Base-by-base conservation (phyloP, 306 rosid genomes). In the Corylus heterophylla region DNA sequence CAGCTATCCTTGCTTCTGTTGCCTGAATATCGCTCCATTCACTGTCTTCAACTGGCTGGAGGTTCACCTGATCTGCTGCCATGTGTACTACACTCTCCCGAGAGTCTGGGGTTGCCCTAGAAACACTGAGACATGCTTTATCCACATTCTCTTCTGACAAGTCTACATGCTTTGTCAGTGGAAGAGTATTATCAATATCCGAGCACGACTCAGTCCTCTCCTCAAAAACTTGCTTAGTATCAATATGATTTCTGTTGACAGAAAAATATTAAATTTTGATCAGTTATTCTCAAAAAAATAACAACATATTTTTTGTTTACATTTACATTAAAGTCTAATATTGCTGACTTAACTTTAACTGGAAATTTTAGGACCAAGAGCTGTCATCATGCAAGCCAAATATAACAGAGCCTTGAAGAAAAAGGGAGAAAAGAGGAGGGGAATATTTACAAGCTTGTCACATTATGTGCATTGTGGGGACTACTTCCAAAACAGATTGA, bases 11-110 rank as follows among this genome's bases (percentile, higher is more conserved):
- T 39, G 97, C 86, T 62, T 96, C 98, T 22, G 96, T 93, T 11
- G 99, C 97, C 81, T 89, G 98, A 89, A 93, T 91, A 82, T 96
- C 98, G 7, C 92, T 96, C 99, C 99, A 96, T 81, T 90, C 97
- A 9, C 83, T 85, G 74, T 88, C 98, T 49, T 88, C 93, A 54
- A 86, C 89, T 14, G 93, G 89, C 76, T 49, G 94, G 75, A 84
- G 87, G 84, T 81, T 89, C 10, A 77, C 87, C 79, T 88, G 94
- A 81, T 89, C 87, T 7, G 88, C 89, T 9, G 94, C 85, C 94
- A 91, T 83, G 86, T 83, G 94, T 20, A 91, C 97, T 61, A 91
- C 94, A 68, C 81, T 89, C 92, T 91, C 99, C 20, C 85, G 97
- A 29, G 93, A 89, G 58, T 80, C 87, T 0, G 90, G 89, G 29